A percentile compares a stretch with the other conserved stretches of the same genome.
Evolutionary conservation across 768 basidiomycete genomes (phyloP).

Genomic region (Xanthoconium stramineum): DNA sequence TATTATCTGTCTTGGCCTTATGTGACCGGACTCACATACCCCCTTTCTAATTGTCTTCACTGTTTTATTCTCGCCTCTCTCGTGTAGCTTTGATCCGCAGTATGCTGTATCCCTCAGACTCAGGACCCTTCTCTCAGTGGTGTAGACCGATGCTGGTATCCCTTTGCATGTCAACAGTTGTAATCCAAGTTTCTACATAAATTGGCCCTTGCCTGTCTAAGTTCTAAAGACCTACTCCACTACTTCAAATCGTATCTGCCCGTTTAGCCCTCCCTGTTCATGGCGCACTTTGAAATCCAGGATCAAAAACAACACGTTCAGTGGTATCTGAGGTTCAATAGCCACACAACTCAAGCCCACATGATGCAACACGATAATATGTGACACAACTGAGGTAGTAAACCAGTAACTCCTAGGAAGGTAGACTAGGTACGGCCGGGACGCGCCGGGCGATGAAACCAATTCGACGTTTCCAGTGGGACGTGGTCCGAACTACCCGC

Average conservation of each 20-base stretch:
- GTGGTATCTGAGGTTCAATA: too few relatives aligned
- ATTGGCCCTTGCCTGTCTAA: too few relatives aligned
- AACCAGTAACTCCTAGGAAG: background rate
- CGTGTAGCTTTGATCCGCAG: slow-evolving; percentile 29
- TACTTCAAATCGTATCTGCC: too few relatives aligned
- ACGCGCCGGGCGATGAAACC: slow-evolving; percentile 9
- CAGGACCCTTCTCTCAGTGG: slow-evolving; percentile 1
- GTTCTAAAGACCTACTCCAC: too few relatives aligned
- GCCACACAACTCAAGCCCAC: too few relatives aligned
- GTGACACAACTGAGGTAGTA: background rate
- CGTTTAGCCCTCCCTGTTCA: too few relatives aligned
- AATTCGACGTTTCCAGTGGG: slow-evolving; percentile 27
- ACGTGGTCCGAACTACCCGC: slow-evolving; percentile 4
- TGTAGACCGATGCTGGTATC: slow-evolving; percentile 13
- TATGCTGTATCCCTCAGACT: slow-evolving; percentile 28
- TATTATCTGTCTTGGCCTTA: background rate
- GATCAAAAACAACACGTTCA: too few relatives aligned
- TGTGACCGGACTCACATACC: slow-evolving; percentile 10
- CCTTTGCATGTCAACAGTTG: too few relatives aligned
- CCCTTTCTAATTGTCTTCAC: background rate
- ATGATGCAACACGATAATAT: too few relatives aligned
- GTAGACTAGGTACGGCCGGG: slow-evolving; percentile 13
- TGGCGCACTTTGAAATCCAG: too few relatives aligned
- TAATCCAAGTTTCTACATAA: too few relatives aligned
- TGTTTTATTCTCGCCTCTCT: slow-evolving; percentile 3